Conservation (phyloP, 495 filamentous ascomycete species). For the Extremus antarcticus region DNA sequence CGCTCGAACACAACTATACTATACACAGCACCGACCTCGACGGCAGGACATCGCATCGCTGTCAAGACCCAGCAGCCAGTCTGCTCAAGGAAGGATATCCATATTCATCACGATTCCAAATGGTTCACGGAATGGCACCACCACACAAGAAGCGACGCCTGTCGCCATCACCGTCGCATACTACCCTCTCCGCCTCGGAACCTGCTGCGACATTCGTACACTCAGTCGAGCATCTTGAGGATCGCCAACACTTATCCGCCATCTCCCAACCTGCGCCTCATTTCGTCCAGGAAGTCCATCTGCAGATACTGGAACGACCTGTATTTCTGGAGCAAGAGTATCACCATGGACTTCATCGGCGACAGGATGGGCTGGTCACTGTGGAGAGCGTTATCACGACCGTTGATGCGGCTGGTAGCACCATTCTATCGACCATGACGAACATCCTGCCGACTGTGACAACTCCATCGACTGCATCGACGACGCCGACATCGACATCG, state of each 20-base stretch:
- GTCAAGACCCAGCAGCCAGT: neutral
- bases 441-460: neutral
- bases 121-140: conserved; percentile 10
- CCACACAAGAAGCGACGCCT: conserved; percentile 10
- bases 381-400: neutral
- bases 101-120: neutral
- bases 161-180: neutral
- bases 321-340: neutral
- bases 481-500: neutral
- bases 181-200: neutral
- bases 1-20: too few relatives aligned
- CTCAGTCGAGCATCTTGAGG: conserved; percentile 2
- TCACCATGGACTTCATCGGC: conserved; percentile 2
- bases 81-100: neutral
- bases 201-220: conserved; percentile 2
- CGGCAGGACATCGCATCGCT: neutral
- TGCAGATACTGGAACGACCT: conserved; percentile 11
- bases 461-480: neutral
- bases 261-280: conserved; percentile 1
- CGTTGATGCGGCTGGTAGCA: neutral
- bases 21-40: too few relatives aligned
- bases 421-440: neutral
- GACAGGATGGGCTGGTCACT: neutral
- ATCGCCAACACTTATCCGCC: neutral
- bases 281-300: conserved; percentile 15